phyloP scores from a whole-genome alignment of 805 yeast species.

The Monosporozyma yasuniensis region DNA sequence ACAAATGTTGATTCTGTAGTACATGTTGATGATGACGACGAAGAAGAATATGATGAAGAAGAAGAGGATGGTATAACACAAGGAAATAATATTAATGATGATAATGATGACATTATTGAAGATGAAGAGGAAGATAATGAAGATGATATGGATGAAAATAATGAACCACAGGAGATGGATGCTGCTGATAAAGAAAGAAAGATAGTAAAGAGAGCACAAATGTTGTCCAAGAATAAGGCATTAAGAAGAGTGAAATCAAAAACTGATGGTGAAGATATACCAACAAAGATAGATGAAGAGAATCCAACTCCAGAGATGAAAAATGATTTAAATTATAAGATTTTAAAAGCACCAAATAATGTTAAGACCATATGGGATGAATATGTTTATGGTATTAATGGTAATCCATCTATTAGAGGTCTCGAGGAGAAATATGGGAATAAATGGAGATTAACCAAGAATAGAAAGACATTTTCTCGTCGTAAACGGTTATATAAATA shows the following conservation, averaged over 20 bases:
- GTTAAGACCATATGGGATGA: conserved; percentile 33
- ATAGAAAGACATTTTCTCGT: conserved; percentile 30
- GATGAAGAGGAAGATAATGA: conserved; percentile 7
- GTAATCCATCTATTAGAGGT: conserved; percentile 33
- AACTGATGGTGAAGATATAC: background rate
- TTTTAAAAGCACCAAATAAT: conserved; percentile 29
- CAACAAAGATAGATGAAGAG: conserved; percentile 1
- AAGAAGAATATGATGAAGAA: conserved; percentile 5
- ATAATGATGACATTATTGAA: conserved; percentile 1
- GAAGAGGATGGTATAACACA: background rate
- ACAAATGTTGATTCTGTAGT: conserved; percentile 1
- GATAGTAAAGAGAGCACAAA: conserved; percentile 1
- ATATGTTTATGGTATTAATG: conserved; percentile 34
- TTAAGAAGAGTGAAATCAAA: background rate
- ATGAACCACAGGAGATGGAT: conserved; percentile 7
- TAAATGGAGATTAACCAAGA: conserved; percentile 34
- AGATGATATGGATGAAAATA: conserved; percentile 4
- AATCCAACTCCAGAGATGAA: background rate
- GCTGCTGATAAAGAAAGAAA: background rate
- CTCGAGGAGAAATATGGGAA: conserved; percentile 36
- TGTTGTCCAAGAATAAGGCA: background rate
- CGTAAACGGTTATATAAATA: conserved; percentile 31
- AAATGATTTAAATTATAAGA: conserved; percentile 17
- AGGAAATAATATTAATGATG: background rate
- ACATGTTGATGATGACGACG: conserved; percentile 2